Evolutionary conservation across 225 moss, liverwort and hornwort species (phyloP).

Genomic region (Neckera pumila): DNA sequence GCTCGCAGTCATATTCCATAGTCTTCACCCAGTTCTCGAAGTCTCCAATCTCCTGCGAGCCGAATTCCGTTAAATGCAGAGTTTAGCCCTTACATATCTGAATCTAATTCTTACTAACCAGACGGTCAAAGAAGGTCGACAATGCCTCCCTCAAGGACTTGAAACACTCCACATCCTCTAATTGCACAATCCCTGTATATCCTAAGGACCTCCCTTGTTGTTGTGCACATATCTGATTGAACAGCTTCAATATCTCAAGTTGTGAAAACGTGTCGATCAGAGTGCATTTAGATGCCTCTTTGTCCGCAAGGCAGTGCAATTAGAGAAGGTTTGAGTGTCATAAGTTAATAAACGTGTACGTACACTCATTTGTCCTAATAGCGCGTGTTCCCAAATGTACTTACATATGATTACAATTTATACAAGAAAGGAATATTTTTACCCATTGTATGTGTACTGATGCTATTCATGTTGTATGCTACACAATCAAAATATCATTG

Average conservation of each 20-base stretch:
- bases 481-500: background rate
- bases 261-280: background rate
- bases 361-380: background rate
- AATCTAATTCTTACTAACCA: background rate
- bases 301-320: background rate
- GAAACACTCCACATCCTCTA: background rate
- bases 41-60: constrained; percentile 77
- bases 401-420: background rate
- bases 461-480: background rate
- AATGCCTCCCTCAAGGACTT: background rate
- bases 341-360: background rate
- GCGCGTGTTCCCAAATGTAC: background rate
- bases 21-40: constrained; percentile 91
- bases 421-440: background rate
- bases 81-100: background rate
- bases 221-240: background rate
- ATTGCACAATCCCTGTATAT: background rate
- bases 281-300: background rate
- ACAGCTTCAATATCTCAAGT: background rate
- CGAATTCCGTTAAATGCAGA: background rate
- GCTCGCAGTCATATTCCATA: constrained; percentile 74
- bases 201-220: background rate
- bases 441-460: background rate
- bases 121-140: background rate
- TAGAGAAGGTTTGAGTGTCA: background rate